phyloP scores from a whole-genome alignment of 345 rosid species.

The Gossypium mustelinum region DNA sequence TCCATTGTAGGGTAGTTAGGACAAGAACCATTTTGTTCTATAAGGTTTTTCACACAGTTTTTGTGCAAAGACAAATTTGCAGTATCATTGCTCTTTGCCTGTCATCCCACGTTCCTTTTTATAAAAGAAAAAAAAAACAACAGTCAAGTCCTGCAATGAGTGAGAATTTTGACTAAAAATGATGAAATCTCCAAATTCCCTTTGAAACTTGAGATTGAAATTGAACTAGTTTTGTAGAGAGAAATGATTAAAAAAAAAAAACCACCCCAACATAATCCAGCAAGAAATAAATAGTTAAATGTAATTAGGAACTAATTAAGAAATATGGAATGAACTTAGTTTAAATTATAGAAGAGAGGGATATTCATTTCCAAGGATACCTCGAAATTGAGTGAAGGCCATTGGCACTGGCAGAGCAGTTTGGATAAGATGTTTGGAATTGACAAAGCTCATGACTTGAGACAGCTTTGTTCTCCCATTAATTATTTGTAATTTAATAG shows the following conservation, averaged over 20 bases:
- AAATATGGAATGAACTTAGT: background rate
- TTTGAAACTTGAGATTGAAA: background rate
- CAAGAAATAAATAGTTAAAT: background rate
- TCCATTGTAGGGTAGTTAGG: background rate
- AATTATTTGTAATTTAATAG: background rate
- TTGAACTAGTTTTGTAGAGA: background rate
- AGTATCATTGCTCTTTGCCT: background rate
- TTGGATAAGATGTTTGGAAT: background rate
- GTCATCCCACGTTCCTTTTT: slow-evolving; percentile 6
- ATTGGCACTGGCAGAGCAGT: background rate
- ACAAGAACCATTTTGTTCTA: background rate
- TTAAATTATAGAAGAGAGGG: too few relatives aligned
- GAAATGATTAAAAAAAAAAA: background rate
- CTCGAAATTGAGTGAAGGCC: background rate
- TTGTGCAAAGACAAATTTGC: slow-evolving; percentile 1
- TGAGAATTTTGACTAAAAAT: slow-evolving; percentile 6
- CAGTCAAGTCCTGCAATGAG: slow-evolving; percentile 4
- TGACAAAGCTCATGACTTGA: background rate
- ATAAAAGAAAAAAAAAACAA: too few relatives aligned
- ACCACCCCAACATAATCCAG: background rate
- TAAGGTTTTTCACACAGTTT: background rate
- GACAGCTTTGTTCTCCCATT: background rate
- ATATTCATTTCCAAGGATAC: background rate
- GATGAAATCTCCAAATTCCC: background rate
- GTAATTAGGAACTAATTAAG: background rate